Evolutionary conservation across 2,329 filamentous ascomycete species (phyloP).

Genomic region (Cladophialophora psammophila): DNA sequence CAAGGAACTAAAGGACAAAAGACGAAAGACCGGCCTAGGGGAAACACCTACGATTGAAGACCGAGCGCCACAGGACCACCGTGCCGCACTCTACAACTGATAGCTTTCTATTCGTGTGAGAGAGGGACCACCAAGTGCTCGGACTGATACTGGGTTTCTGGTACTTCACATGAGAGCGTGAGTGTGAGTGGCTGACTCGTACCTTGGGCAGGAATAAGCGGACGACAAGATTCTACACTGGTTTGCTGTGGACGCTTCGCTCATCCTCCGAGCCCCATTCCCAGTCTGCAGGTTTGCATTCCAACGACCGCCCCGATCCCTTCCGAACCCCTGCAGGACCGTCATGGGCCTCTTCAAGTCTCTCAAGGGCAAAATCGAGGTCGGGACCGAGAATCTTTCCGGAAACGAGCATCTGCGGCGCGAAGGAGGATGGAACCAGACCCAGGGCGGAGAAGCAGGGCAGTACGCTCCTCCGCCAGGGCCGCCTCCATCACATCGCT

Average conservation of each 20-base stretch:
- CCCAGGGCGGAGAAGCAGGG: conserved; percentile 1
- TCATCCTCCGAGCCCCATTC: not conserved
- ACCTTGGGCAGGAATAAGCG: not conserved
- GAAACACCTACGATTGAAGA: not conserved
- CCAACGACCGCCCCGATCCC: not conserved
- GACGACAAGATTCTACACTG: not conserved
- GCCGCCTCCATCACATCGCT: conserved; percentile 39
- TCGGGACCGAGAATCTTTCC: conserved; percentile 29
- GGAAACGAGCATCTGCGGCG: not conserved
- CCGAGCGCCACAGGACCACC: not conserved
- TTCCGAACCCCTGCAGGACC: not conserved
- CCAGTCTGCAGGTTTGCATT: not conserved
- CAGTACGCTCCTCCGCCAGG: conserved; percentile 34
- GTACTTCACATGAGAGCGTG: not conserved
- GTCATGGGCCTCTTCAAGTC: conserved; percentile 39
- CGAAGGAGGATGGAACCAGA: conserved; percentile 12
- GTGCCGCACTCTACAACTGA: not conserved
- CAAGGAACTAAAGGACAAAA: not conserved
- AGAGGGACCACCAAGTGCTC: not conserved
- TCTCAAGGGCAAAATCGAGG: conserved; percentile 36
- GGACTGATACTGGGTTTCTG: not conserved
- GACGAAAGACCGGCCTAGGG: not conserved
- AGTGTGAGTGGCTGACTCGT: not conserved
- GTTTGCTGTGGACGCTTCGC: not conserved
- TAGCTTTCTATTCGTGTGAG: not conserved